These are phyloP conservation scores for Mayamaea pseudoterrestris DNA, from an alignment of 108 stramenopile species.

Conservation along the genomic window DNA sequence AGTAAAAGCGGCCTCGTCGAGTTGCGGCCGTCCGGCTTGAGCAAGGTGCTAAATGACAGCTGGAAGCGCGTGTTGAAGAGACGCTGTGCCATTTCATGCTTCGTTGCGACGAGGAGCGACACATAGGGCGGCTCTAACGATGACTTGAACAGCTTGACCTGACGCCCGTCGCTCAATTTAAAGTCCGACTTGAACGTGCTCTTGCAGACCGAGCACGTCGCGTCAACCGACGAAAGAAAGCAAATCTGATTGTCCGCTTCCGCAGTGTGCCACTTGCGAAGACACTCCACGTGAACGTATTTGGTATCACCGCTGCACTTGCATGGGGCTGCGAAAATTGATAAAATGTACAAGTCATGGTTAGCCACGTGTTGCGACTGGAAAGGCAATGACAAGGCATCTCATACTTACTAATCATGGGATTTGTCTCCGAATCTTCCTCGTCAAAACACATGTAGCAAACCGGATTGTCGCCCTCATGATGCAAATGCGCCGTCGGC, in stretches of 20 bases:
- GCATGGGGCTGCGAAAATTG: too few species aligned
- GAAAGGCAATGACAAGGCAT: too few species aligned
- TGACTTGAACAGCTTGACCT: slow-evolving; percentile 85
- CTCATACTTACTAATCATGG: too few species aligned
- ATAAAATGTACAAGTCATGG: too few species aligned
- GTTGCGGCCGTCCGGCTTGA: slow-evolving; percentile 85
- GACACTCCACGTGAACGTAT: slow-evolving; percentile 80
- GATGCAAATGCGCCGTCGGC: not conserved
- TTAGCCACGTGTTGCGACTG: too few species aligned
- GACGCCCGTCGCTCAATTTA: slow-evolving; percentile 79
- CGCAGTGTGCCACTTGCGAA: slow-evolving; percentile 87
- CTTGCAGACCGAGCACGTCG: slow-evolving; percentile 93
- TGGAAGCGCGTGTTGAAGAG: slow-evolving; percentile 95
- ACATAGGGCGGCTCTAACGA: slow-evolving; percentile 92
- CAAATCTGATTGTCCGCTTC: slow-evolving; percentile 89
- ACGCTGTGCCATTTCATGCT: slow-evolving; percentile 90
- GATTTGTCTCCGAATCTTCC: slow-evolving; percentile 72
- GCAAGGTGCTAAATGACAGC: slow-evolving; percentile 82
- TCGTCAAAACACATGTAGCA: slow-evolving; percentile 98
- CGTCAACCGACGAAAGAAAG: slow-evolving; percentile 89
- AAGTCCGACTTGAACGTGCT: slow-evolving; percentile 94
- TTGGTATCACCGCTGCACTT: slow-evolving; percentile 81
- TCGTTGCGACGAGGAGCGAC: slow-evolving; percentile 89
- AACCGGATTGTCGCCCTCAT: slow-evolving; percentile 56
- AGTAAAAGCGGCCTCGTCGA: slow-evolving; percentile 81